Evolutionary conservation across 805 yeast genomes (phyloP), one percentile per base, ranked within the genome.

Genomic region (Saturnispora silvae): DNA sequence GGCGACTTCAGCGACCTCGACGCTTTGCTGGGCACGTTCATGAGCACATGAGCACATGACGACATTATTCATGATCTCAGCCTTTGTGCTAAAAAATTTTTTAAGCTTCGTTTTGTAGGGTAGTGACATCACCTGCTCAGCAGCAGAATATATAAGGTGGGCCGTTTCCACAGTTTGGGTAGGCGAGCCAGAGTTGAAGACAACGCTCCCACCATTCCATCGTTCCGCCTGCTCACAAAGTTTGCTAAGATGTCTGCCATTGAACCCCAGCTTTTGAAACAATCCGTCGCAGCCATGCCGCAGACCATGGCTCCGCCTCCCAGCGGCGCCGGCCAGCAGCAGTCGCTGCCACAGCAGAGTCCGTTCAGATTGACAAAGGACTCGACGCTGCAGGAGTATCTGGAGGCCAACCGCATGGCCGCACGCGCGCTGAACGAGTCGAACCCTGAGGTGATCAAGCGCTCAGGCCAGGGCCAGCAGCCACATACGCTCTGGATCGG

Each of bases 401-500:
- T 75, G 7, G 47, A 60, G 28, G 66, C 72, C 44, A 75, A 75
- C 51, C 62, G 59, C 45, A 50, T 52, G 18, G 67, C 57, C 41
- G 69, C 67, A 20, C 73, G 71, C 33, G 59, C 58, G 15, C 62
- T 75, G 42, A 65, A 65, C 37, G 56, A 59, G 17, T 59, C 64
- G 33, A 70, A 75, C 49, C 80, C 85, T 0, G 65, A 67, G 32
- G 59, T 82, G 8, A 68, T 81, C 52, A 73, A 72, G 28, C 48
- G 61, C 43, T 83, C 84, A 49, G 87, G 77, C 2, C 64, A 72
- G 50, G 96, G 96, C 35, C 96, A 86, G 60, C 55, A 73, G n/a
- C 97, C 97, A 15, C 92, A 84, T 59, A 84, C 95, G 4, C 61
- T 89, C 34, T 86, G 95, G 87, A 80, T 87, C 42, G 95, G 96